A percentile compares a stretch with the other conserved stretches of the same genome.
Evolutionary conservation across 768 basidiomycete genomes (phyloP).

Genomic region (Auricularia sp.): DNA sequence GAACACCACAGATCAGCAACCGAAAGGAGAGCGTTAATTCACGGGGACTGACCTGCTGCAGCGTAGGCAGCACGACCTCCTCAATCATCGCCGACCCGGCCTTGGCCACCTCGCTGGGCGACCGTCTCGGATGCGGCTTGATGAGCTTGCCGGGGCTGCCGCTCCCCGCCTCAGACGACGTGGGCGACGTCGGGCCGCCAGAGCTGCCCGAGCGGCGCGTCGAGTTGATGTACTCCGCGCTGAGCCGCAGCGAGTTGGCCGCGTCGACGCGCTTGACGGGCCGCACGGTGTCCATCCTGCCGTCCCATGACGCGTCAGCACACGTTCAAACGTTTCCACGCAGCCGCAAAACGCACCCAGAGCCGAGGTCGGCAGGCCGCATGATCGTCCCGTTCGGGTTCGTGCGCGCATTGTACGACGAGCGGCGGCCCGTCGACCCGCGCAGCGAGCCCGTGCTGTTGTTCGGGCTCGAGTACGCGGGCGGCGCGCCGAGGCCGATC

Average conservation of each 20-base stretch:
- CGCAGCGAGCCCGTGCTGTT: slow-evolving; percentile 48
- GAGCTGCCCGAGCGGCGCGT: slow-evolving; percentile 26
- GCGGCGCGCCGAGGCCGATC: slow-evolving; percentile 46
- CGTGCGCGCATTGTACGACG: slow-evolving; percentile 56
- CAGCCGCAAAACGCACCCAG: slow-evolving; percentile 31
- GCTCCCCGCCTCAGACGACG: slow-evolving; percentile 35
- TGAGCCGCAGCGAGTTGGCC: slow-evolving; percentile 61
- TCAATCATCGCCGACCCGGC: slow-evolving; percentile 66
- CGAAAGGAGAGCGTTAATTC: slow-evolving; percentile 18
- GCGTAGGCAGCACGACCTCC: slow-evolving; percentile 72
- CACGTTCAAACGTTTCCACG: neutral
- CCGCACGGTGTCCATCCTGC: slow-evolving; percentile 70
- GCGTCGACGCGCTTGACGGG: slow-evolving; percentile 90
- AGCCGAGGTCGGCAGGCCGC: slow-evolving; percentile 76
- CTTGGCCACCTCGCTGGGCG: slow-evolving; percentile 46
- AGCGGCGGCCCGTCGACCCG: neutral
- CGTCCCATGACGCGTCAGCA: neutral
- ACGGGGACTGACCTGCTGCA: slow-evolving; percentile 46
- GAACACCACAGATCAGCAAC: neutral
- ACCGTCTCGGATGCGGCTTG: slow-evolving; percentile 31
- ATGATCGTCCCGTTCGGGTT: slow-evolving; percentile 63
- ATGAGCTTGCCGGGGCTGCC: slow-evolving; percentile 5
- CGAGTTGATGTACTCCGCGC: slow-evolving; percentile 74
- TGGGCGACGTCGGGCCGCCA: slow-evolving; percentile 32
- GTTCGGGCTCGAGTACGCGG: slow-evolving; percentile 40